phyloP scores from a whole-genome alignment of 2,329 filamentous ascomycete genomes.

The Nothopassalora personata region DNA sequence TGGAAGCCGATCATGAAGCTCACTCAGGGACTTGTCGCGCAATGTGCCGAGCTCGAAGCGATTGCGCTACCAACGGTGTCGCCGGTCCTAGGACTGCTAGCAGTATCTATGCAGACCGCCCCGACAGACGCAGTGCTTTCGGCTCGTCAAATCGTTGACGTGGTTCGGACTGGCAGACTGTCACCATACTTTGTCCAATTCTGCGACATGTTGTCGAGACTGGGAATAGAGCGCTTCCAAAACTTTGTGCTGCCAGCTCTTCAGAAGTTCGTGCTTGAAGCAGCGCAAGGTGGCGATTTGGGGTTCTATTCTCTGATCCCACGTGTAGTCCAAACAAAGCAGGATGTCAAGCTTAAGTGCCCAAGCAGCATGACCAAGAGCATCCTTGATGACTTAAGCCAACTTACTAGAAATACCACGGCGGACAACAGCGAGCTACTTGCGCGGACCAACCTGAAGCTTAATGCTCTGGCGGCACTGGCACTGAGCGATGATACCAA shows the following conservation, averaged over 20 bases:
- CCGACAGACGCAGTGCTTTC: slow-evolving; percentile 75
- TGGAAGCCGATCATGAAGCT: slow-evolving; percentile 62
- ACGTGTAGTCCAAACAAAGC: slow-evolving; percentile 9
- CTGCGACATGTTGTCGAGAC: slow-evolving; percentile 71
- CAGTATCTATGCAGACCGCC: slow-evolving; percentile 68
- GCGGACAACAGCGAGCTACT: background rate
- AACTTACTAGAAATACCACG: background rate
- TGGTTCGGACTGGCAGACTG: slow-evolving; percentile 60
- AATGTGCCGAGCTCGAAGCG: slow-evolving; percentile 8
- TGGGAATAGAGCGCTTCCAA: slow-evolving; percentile 69
- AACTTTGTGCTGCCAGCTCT: slow-evolving; percentile 75
- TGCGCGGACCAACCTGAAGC: slow-evolving; percentile 11
- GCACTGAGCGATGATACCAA: slow-evolving; percentile 7
- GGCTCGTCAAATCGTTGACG: slow-evolving; percentile 59
- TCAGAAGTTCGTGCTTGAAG: slow-evolving; percentile 72
- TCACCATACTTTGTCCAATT: slow-evolving; percentile 75
- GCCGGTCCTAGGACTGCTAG: slow-evolving; percentile 43
- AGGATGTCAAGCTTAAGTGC: slow-evolving; percentile 9
- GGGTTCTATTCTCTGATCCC: slow-evolving; percentile 12
- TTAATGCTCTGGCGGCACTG: slow-evolving; percentile 19
- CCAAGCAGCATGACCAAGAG: background rate
- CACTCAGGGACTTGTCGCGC: slow-evolving; percentile 30
- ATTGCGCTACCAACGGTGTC: slow-evolving; percentile 25
- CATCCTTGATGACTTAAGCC: background rate
- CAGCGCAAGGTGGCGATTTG: background rate